Conservation (phyloP, 805 yeast genomes). For the Candida qinlingensis region DNA sequence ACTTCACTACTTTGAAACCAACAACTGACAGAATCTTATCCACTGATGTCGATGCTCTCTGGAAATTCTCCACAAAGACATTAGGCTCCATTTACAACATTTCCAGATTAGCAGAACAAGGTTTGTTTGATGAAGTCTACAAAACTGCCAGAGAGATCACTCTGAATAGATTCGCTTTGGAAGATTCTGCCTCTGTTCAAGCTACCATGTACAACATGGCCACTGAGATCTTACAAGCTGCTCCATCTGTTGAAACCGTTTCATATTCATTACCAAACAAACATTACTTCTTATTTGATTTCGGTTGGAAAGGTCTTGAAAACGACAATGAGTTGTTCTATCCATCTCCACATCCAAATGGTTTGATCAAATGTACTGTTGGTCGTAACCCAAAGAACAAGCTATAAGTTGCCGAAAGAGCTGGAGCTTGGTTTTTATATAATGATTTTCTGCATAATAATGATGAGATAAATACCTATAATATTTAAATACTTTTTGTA, state of each 20-base stretch:
- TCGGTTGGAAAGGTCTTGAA: slow-evolving; percentile 77
- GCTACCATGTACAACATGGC: slow-evolving; percentile 96
- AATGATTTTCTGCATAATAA: neutral
- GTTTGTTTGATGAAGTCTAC: slow-evolving; percentile 62
- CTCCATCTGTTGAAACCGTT: slow-evolving; percentile 56
- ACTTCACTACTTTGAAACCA: slow-evolving; percentile 82
- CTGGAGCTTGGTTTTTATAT: too few species aligned
- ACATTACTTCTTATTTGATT: slow-evolving; percentile 79
- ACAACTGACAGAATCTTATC: slow-evolving; percentile 82
- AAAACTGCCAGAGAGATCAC: slow-evolving; percentile 62
- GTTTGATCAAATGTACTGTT: slow-evolving; percentile 83
- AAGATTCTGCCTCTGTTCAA: slow-evolving; percentile 91
- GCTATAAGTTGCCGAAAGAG: slow-evolving; percentile 27
- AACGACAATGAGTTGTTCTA: slow-evolving; percentile 81
- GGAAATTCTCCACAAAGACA: slow-evolving; percentile 56
- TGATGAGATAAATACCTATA: neutral
- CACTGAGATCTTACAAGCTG: slow-evolving; percentile 56
- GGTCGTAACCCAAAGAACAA: slow-evolving; percentile 60
- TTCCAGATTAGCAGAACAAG: slow-evolving; percentile 46
- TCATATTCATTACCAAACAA: slow-evolving; percentile 83
- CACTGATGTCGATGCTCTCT: slow-evolving; percentile 73
- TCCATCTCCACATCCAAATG: slow-evolving; percentile 91
- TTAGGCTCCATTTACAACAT: slow-evolving; percentile 47
- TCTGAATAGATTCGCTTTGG: slow-evolving; percentile 72
- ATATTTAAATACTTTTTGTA: too few species aligned